Percentiles rank a stretch among this genome's conserved stretches.
These are phyloP conservation scores for Lobosporangium transversale DNA, from an alignment of 192 early-diverging fungal species.

Conservation along the genomic window DNA sequence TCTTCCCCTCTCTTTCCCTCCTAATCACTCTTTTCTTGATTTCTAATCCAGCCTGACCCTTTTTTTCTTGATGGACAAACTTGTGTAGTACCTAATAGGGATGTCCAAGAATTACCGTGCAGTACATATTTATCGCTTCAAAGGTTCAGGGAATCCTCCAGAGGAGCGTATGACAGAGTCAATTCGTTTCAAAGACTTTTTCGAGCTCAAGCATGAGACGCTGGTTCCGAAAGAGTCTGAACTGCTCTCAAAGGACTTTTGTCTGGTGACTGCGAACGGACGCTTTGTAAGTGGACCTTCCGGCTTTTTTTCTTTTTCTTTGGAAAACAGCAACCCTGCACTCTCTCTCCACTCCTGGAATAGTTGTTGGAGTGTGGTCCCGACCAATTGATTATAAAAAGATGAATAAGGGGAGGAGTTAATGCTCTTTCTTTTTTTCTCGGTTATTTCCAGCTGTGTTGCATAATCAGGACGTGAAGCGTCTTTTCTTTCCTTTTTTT, in stretches of 20 bases:
- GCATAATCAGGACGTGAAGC: too few species aligned
- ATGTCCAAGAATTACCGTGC: conserved; percentile 47
- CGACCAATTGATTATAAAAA: neutral
- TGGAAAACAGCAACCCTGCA: too few species aligned
- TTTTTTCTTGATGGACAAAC: neutral
- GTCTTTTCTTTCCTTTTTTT: neutral
- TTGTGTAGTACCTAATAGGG: conserved; percentile 41
- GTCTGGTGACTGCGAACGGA: conserved; percentile 66
- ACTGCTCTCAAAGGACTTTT: conserved; percentile 70
- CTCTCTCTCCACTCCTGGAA: too few species aligned
- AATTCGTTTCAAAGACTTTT: conserved; percentile 37
- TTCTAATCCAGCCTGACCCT: conserved; percentile 33
- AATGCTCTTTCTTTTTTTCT: conserved; percentile 1
- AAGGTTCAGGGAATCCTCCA: conserved; percentile 33
- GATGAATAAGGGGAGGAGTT: neutral
- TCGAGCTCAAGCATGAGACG: conserved; percentile 45
- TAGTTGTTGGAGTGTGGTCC: neutral
- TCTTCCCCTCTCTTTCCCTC: too few species aligned
- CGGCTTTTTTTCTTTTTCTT: too few species aligned
- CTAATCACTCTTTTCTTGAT: too few species aligned
- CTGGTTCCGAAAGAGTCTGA: conserved; percentile 47
- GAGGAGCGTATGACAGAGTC: conserved; percentile 14
- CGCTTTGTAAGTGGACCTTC: conserved; percentile 65
- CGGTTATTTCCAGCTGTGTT: too few species aligned
- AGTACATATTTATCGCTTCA: conserved; percentile 46